Base-by-base conservation (phyloP, 2,329 filamentous ascomycete species). In the Anthostomella pinea region DNA sequence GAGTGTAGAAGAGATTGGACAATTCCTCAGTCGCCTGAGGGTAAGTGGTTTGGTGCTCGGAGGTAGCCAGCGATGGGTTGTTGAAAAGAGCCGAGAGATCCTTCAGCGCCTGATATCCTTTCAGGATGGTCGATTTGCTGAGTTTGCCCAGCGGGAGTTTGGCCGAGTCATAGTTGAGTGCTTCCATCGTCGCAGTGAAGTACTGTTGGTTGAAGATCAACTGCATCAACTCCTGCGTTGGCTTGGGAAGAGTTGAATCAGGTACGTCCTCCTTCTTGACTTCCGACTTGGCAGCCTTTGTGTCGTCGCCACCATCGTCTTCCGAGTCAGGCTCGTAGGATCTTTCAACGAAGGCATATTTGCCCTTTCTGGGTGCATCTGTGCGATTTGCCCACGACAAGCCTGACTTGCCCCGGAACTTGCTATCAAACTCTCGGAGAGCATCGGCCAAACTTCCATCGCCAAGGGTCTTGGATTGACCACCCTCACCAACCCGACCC, bases 131-230 rank as follows among this genome's bases (percentile, higher is more conserved):
- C 9, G 74, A 66, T 53, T 90, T 88, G 69, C 85, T 87, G 16
- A 95, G 73, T 57, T 93, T 94, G 4, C 88, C 89, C 1, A 95
- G 68, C 0, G 88, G 88, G 25, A 95, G 68, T 60, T 94, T 94
- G 46, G 83, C 71, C 8, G 75, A 70, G 49, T 88, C 82, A 49
- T 88, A 88, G 48, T 85, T 85, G 48, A 87, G 68, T 2, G 75
- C 68, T 2, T 63, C 58, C 80, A 87, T 85, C 22, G 79, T 76
- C 14, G 73, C 72, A 15, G 77, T 69, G 60, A 94, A 88, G 56
- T 83, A 82, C 15, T 81, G 59, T 39, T 79, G 73, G 59, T 94
- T 90, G 70, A 95, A 95, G 42, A 95, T 94, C 46, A 95, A 76
- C 41, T 81, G 67, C 72, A 94, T 82, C 14, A 95, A 66, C 7